Evolutionary conservation across 2,329 filamentous ascomycete genomes (phyloP), one percentile per base, ranked within the genome.

Genomic region (Scedosporium dehoogii): DNA sequence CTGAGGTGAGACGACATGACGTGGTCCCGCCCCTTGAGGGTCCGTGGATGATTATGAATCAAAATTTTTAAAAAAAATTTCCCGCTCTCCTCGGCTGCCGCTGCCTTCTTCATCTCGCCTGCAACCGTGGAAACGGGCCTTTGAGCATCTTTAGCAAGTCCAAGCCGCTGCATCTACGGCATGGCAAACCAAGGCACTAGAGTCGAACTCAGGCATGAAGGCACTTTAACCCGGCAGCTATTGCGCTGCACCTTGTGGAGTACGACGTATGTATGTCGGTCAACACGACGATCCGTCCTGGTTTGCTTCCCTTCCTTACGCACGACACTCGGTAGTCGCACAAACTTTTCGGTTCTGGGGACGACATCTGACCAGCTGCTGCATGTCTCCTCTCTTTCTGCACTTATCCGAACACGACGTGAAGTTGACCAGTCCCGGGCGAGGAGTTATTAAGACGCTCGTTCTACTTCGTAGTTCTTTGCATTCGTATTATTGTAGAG

Each of bases 1-100:
- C 51, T 55, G 51, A 55, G 51, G 51, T 55, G 51, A 55, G 51
- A 55, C 51, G 51, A 55, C 51, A 55, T 23, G 51, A 23, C 51
- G 51, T 55, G 51, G 51, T 23, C 21, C 44, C 23, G 12, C 18
- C 10, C 16, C 51, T 23, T 12, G 33, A 38, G 21, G 21, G 21
- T 25, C n/a, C 18, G 18, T 29, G 18, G 51, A 55, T 55, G 44
- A 48, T 48, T 48, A 48, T 18, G 18, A 55, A 55, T 23, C 51
- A 55, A 23, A 4, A 27, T 14, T 12, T 38, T 38, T 4, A 9
- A 29, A n/a, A n/a, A n/a, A n/a, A n/a, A n/a, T n/a, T n/a, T n/a
- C n/a, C 9, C 23, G 18, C 51, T 14, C 21, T 23, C 6, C 23
- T 55, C 51, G 51, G 51, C 23, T 55, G 12, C 21, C 21, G 12